phyloP scores from a whole-genome alignment of 805 yeast genomes.

The Barnettozyma sp. region DNA sequence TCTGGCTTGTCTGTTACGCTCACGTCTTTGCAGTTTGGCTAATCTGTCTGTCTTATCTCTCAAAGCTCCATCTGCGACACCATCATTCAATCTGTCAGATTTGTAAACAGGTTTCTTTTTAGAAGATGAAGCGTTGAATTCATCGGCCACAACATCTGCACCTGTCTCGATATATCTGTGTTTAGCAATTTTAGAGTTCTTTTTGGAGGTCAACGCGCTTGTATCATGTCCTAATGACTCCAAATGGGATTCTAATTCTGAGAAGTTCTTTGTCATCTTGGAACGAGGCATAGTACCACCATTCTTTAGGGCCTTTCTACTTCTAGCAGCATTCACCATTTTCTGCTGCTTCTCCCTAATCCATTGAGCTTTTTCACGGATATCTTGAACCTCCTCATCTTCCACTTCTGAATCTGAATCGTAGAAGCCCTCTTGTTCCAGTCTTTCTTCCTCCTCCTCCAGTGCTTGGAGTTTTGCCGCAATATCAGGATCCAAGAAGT shows the following conservation, averaged over 20 bases:
- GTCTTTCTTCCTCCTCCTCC: slow-evolving; percentile 94
- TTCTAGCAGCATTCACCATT: slow-evolving; percentile 84
- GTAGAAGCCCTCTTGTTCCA: slow-evolving; percentile 92
- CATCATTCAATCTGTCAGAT: slow-evolving; percentile 78
- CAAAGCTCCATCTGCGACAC: slow-evolving; percentile 73
- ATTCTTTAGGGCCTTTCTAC: slow-evolving; percentile 80
- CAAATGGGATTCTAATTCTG: slow-evolving; percentile 85
- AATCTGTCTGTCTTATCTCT: slow-evolving; percentile 82
- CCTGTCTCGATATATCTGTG: slow-evolving; percentile 50
- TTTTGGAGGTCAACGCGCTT: slow-evolving; percentile 50
- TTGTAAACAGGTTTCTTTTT: slow-evolving; percentile 40
- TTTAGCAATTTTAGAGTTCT: slow-evolving; percentile 31
- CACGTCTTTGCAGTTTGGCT: slow-evolving; percentile 86
- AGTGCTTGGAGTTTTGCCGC: slow-evolving; percentile 87
- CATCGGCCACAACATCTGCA: slow-evolving; percentile 46
- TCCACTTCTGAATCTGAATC: slow-evolving; percentile 73
- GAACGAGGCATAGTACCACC: slow-evolving; percentile 88
- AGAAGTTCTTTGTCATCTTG: slow-evolving; percentile 64
- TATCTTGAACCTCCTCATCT: slow-evolving; percentile 61
- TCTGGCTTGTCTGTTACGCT: slow-evolving; percentile 85
- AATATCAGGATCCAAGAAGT: slow-evolving; percentile 94
- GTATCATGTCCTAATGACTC: slow-evolving; percentile 87
- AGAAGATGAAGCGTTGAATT: slow-evolving; percentile 22
- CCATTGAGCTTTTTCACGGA: slow-evolving; percentile 88
- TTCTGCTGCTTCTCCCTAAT: slow-evolving; percentile 91